Conservation (phyloP, 805 yeast genomes). For the Cyberlindnera mississippiensis region DNA sequence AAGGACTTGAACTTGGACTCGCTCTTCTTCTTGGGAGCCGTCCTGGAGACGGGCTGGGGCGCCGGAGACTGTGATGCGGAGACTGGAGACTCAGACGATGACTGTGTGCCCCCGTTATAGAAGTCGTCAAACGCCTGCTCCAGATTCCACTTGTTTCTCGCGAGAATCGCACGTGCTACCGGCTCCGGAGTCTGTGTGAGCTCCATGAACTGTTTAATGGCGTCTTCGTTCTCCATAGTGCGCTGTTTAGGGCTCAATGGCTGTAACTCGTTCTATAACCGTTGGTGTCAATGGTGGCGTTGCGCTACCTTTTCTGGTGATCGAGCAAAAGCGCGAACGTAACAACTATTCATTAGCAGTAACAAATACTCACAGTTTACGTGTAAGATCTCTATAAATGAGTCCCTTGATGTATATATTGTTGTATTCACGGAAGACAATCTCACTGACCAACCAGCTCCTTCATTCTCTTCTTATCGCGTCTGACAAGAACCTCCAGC, state of each 20-base stretch:
- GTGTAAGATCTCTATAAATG: too few species aligned
- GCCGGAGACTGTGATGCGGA: conserved; percentile 1
- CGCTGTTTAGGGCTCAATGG: too few species aligned
- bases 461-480: conserved; percentile 35
- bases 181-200: conserved; percentile 21
- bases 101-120: conserved; percentile 24
- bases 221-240: too few species aligned
- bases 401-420: too few species aligned
- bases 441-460: conserved; percentile 14
- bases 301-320: too few species aligned
- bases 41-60: conserved; percentile 11
- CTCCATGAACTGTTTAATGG: conserved; percentile 12
- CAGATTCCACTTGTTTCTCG: conserved; percentile 29
- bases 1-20: conserved; percentile 37
- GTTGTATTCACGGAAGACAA: too few species aligned
- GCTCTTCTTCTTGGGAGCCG: conserved; percentile 3
- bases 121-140: conserved; percentile 32
- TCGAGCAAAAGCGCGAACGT: too few species aligned
- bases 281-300: too few species aligned
- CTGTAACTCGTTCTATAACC: too few species aligned
- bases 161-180: conserved; percentile 22
- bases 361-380: too few species aligned
- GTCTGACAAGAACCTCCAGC: conserved; percentile 47
- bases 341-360: too few species aligned
- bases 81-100: conserved; percentile 4